These are phyloP conservation scores for Whalleya microplaca DNA, from an alignment of 2,329 filamentous ascomycete genomes.

Conservation along the genomic window DNA sequence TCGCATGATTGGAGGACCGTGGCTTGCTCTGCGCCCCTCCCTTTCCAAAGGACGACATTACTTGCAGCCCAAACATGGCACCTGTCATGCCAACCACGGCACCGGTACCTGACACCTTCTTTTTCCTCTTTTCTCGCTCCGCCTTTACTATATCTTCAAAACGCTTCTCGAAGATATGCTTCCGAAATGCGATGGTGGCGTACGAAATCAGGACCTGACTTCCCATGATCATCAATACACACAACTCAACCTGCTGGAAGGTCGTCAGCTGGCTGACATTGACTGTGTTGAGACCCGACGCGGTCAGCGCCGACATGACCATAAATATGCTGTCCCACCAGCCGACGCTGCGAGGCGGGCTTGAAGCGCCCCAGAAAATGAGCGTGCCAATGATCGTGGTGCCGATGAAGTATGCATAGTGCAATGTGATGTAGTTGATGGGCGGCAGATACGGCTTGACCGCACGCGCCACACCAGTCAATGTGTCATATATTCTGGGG, in stretches of 20 bases:
- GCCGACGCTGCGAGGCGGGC: slow-evolving; percentile 52
- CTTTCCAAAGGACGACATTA: slow-evolving; percentile 36
- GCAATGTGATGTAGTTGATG: slow-evolving; percentile 66
- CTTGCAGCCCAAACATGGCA: slow-evolving; percentile 34
- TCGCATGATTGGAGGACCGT: slow-evolving; percentile 5
- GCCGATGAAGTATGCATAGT: slow-evolving; percentile 68
- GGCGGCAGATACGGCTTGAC: slow-evolving; percentile 41
- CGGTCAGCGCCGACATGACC: slow-evolving; percentile 67
- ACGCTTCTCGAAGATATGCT: slow-evolving; percentile 63
- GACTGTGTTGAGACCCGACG: slow-evolving; percentile 69
- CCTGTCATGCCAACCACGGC: slow-evolving; percentile 31
- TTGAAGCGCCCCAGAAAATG: slow-evolving; percentile 64
- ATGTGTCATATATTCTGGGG: slow-evolving; percentile 15
- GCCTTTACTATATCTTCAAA: slow-evolving; percentile 57
- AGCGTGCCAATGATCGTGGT: slow-evolving; percentile 58
- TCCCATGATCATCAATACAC: slow-evolving; percentile 67
- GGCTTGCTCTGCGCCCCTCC: slow-evolving; percentile 17
- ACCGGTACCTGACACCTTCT: slow-evolving; percentile 25
- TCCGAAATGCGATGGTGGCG: slow-evolving; percentile 64
- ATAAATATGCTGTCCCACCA: slow-evolving; percentile 71
- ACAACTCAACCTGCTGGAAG: slow-evolving; percentile 70
- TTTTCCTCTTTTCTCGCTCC: slow-evolving; percentile 39
- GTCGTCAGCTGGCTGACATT: slow-evolving; percentile 66
- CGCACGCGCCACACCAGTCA: slow-evolving; percentile 6
- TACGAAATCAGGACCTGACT: slow-evolving; percentile 69